Conservation (phyloP, 2,329 filamentous ascomycete species). For the Fusarium setosum region DNA sequence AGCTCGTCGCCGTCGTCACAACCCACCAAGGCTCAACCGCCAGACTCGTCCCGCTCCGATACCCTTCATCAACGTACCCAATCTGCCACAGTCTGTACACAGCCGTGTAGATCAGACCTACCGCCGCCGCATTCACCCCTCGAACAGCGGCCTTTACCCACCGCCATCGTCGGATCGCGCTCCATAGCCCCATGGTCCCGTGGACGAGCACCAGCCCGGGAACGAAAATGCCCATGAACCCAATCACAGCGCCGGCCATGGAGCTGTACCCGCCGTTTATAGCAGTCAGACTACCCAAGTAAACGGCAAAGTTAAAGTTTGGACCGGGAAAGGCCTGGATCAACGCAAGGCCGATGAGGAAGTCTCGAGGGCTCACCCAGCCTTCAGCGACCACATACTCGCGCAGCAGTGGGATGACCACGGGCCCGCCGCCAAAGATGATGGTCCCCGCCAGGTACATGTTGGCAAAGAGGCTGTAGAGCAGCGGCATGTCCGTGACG, state of each 20-base stretch:
- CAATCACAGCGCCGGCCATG: conserved; percentile 61
- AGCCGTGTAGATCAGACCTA: conserved; percentile 72
- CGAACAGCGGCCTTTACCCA: conserved; percentile 62
- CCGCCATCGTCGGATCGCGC: conserved; percentile 55
- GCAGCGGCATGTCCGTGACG: conserved; percentile 53
- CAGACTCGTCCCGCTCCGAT: conserved; percentile 62
- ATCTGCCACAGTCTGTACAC: conserved; percentile 73
- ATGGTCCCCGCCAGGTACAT: conserved; percentile 80
- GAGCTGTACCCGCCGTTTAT: conserved; percentile 50
- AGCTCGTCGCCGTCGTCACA: conserved; percentile 61
- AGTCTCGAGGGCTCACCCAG: conserved; percentile 78
- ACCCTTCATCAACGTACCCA: conserved; percentile 65
- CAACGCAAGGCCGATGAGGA: conserved; percentile 78
- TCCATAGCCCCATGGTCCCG: conserved; percentile 67
- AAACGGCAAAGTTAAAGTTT: conserved; percentile 66
- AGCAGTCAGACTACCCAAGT: conserved; percentile 63
- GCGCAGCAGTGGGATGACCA: conserved; percentile 72
- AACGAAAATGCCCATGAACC: conserved; percentile 63
- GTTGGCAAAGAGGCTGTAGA: conserved; percentile 75
- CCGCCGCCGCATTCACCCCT: conserved; percentile 69
- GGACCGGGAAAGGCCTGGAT: conserved; percentile 73
- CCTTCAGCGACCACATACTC: conserved; percentile 73
- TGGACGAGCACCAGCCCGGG: conserved; percentile 62
- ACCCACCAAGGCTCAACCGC: conserved; percentile 73
- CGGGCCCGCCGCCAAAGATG: conserved; percentile 73